Evolutionary conservation across 2,329 filamentous ascomycete species (phyloP).

Genomic region (Didymella arachidicola): DNA sequence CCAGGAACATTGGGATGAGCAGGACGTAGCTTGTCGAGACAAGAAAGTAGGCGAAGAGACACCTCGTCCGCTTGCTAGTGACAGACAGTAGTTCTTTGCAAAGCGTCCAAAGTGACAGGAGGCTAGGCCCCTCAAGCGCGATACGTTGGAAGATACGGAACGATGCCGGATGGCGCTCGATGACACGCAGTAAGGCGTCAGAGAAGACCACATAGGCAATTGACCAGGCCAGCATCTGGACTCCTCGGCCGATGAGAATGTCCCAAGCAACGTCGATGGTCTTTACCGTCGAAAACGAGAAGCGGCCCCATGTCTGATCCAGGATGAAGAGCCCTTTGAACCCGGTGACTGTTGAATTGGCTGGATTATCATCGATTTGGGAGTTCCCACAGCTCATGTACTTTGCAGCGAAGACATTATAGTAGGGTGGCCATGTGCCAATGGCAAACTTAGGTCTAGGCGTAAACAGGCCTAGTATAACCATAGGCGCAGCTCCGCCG

Average conservation of each 20-base stretch:
- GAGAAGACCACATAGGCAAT: slow-evolving; percentile 46
- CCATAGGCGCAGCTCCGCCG: slow-evolving; percentile 22
- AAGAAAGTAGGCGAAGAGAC: slow-evolving; percentile 43
- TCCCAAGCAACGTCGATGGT: slow-evolving; percentile 50
- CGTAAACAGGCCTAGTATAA: slow-evolving; percentile 20
- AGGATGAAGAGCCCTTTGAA: slow-evolving; percentile 42
- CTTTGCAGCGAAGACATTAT: slow-evolving; percentile 26
- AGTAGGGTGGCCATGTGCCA: slow-evolving; percentile 11
- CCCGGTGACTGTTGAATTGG: slow-evolving; percentile 30
- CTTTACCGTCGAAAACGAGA: slow-evolving; percentile 45
- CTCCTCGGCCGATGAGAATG: slow-evolving; percentile 43
- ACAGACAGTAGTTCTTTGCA: slow-evolving; percentile 35
- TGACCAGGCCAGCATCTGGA: slow-evolving; percentile 42
- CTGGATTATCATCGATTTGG: slow-evolving; percentile 10
- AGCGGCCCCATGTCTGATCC: slow-evolving; percentile 34
- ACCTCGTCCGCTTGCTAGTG: slow-evolving; percentile 32
- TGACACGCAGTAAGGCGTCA: slow-evolving; percentile 43
- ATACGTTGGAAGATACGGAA: slow-evolving; percentile 48
- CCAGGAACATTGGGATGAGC: slow-evolving; percentile 41
- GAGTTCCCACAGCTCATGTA: slow-evolving; percentile 22
- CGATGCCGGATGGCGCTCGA: slow-evolving; percentile 46
- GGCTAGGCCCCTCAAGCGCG: slow-evolving; percentile 37
- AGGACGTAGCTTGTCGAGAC: slow-evolving; percentile 43
- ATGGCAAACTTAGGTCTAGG: not conserved
- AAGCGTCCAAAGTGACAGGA: slow-evolving; percentile 37